A percentile compares a stretch with the other conserved stretches of the same genome.
phyloP scores from a whole-genome alignment of 192 early-diverging fungal genomes.

The Cetraspora pellucida region DNA sequence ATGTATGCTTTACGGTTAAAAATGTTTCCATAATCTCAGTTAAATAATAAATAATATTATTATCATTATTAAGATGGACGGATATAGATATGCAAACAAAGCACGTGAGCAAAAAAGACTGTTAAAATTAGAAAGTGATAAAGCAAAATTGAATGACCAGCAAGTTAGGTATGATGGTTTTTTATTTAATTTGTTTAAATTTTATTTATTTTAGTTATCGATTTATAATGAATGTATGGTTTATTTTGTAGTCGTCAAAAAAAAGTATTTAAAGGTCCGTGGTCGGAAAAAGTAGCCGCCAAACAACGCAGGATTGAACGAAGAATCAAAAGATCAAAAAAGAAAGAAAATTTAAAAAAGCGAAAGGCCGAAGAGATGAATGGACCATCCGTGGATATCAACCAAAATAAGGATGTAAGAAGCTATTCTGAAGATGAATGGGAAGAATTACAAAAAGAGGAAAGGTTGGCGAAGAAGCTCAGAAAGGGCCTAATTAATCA shows the following conservation, averaged over 20 bases:
- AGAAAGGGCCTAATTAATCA: constrained; percentile 53
- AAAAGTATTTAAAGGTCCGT: constrained; percentile 44
- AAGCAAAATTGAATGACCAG: neutral
- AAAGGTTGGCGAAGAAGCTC: constrained; percentile 61
- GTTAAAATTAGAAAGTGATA: constrained; percentile 50
- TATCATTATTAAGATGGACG: constrained; percentile 52
- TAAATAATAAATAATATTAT: neutral
- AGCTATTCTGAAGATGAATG: constrained; percentile 56
- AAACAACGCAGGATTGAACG: constrained; percentile 69
- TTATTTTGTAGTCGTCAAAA: neutral
- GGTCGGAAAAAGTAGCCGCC: constrained; percentile 73
- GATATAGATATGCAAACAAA: constrained; percentile 72
- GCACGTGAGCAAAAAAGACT: constrained; percentile 67
- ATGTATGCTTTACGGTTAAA: neutral
- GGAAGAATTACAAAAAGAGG: constrained; percentile 63
- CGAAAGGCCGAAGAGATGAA: constrained; percentile 43
- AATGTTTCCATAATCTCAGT: neutral
- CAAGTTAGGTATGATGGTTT: neutral
- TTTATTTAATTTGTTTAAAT: too few species aligned
- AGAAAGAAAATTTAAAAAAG: constrained; percentile 53
- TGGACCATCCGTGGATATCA: constrained; percentile 33
- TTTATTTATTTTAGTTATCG: too few species aligned
- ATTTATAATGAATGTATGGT: too few species aligned
- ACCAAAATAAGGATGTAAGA: neutral
- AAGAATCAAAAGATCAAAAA: constrained; percentile 67